Conservation (phyloP, 148 eudicot species). For the Salicornia ramosissima region DNA sequence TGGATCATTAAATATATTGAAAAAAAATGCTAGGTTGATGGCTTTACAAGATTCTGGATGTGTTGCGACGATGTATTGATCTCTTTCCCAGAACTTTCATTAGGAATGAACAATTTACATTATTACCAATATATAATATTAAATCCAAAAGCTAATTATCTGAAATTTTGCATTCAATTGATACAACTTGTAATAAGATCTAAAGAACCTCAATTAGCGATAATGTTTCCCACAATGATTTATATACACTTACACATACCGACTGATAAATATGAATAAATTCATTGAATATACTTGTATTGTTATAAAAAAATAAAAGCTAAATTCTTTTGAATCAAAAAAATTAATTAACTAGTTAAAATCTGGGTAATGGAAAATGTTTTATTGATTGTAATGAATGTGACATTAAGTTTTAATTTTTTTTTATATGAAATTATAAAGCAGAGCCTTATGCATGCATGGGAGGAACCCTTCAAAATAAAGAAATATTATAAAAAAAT, state of each 20-base stretch:
- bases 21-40: slow-evolving; percentile 76
- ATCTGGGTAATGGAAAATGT: background rate
- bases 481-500: background rate
- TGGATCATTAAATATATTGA: slow-evolving; percentile 82
- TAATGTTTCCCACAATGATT: too few relatives aligned
- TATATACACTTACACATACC: too few relatives aligned
- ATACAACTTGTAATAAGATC: too few relatives aligned
- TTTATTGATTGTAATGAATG: background rate
- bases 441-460: too few relatives aligned
- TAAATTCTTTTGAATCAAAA: background rate
- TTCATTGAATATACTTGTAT: too few relatives aligned
- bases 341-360: background rate
- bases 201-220: too few relatives aligned
- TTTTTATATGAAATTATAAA: too few relatives aligned
- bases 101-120: slow-evolving; percentile 74
- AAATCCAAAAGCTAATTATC: slow-evolving; percentile 6
- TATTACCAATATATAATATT: background rate
- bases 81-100: slow-evolving; percentile 63
- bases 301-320: too few relatives aligned
- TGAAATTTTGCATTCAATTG: background rate
- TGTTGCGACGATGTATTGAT: slow-evolving; percentile 80
- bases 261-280: too few relatives aligned
- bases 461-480: background rate
- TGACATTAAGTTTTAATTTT: too few relatives aligned
- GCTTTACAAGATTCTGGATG: slow-evolving; percentile 60